Evolutionary conservation across 495 filamentous ascomycete species (phyloP), one percentile per base, ranked within the genome.

Genomic region (Cercophora samala): DNA sequence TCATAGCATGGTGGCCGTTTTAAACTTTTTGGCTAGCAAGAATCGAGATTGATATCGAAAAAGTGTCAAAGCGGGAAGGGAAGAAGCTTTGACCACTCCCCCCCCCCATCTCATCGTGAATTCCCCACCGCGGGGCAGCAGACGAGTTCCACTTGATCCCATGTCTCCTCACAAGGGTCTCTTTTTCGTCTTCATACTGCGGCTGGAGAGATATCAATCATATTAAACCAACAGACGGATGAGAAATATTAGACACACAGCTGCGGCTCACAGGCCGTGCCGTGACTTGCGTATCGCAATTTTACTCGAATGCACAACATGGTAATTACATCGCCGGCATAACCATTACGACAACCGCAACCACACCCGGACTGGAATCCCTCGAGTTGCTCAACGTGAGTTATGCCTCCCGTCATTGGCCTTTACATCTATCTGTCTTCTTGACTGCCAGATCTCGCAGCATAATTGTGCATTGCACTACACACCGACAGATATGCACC

Each of bases 231-330:
- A 13, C 37, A 46, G 13, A 46, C 37, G 13, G 37, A 46, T 46
- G 13, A 9, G 37, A 46, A n/a, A n/a, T n/a, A 46, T 46, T 0
- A 46, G 37, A 46, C 37, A 46, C 37, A 18, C 13, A 46, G 61
- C 22, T 60, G 58, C 24, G 58, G 24, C 58, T 60, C 54, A 46
- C 18, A 60, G 29, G 58, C 18, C 24, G 42, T 18, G 56, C 25
- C 13, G 24, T 56, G 65, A 53, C 59, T 51, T 58, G 60, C 65
- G 60, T 21, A 67, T 67, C 65, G 53, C 65, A 67, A 67, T 67
- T 51, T 64, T 9, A 58, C 59, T 62, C 53, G 53, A 56, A 56
- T 23, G 53, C 53, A 56, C 53, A 18, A 56, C 15, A 56, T 56
- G 53, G 37, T 9, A 46, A 46, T 13, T 22, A 15, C 19, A 56